phyloP scores from a whole-genome alignment of 345 rosid genomes.

The Jatropha curcas region DNA sequence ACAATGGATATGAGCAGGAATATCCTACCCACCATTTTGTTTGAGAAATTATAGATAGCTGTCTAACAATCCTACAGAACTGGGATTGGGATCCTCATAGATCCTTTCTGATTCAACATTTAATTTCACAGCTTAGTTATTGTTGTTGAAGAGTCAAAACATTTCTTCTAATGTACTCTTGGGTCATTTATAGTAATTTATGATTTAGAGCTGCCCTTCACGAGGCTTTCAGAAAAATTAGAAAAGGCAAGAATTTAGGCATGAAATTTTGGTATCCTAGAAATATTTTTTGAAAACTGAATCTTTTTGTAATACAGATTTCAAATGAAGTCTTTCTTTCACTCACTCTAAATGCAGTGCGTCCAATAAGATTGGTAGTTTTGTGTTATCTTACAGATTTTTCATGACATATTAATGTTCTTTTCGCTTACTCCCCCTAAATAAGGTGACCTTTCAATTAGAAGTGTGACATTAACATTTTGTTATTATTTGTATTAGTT shows the following conservation, averaged over 20 bases:
- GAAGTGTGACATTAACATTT: background rate
- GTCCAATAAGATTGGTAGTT: background rate
- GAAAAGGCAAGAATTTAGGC: slow-evolving; percentile 20
- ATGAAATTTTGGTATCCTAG: slow-evolving; percentile 25
- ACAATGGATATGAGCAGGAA: slow-evolving; percentile 89
- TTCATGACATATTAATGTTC: too few species aligned
- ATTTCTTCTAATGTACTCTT: slow-evolving; percentile 26
- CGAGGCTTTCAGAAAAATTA: slow-evolving; percentile 19
- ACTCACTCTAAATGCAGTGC: background rate
- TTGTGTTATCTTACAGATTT: background rate
- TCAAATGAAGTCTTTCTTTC: slow-evolving; percentile 8
- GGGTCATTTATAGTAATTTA: slow-evolving; percentile 31
- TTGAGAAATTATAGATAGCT: slow-evolving; percentile 37
- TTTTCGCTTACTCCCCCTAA: too few species aligned
- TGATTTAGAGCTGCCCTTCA: slow-evolving; percentile 31
- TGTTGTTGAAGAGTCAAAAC: slow-evolving; percentile 27
- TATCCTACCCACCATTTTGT: slow-evolving; percentile 93
- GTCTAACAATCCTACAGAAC: slow-evolving; percentile 26
- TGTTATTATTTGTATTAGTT: too few species aligned
- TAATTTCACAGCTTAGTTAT: slow-evolving; percentile 23
- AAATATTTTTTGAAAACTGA: slow-evolving; percentile 17
- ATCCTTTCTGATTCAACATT: slow-evolving; percentile 18
- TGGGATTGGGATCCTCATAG: slow-evolving; percentile 38
- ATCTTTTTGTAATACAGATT: slow-evolving; percentile 7
- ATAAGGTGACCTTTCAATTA: background rate